A percentile compares a stretch with the other conserved stretches of the same genome.
Conservation (phyloP, 2,329 filamentous ascomycete species). For the Beauveria varroae region DNA sequence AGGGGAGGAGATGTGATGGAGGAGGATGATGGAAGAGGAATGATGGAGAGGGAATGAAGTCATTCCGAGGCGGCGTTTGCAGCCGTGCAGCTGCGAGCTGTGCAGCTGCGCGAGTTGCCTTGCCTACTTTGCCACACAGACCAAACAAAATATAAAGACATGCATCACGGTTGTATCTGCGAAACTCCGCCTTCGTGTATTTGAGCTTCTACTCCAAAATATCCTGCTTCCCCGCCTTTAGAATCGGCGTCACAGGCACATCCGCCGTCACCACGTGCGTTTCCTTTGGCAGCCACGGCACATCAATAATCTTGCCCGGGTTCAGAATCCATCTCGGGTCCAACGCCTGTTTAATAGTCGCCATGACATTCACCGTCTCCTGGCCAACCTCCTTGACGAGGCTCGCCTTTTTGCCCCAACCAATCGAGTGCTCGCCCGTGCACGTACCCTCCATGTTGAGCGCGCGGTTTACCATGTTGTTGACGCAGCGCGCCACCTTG, state of each 20-base stretch:
- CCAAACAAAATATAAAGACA: too few species aligned
- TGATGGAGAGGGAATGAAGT: background rate
- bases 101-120: background rate
- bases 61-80: background rate
- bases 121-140: background rate
- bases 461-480: conserved; percentile 85
- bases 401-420: conserved; percentile 77
- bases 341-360: conserved; percentile 69
- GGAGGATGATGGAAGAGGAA: background rate
- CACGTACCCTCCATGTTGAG: conserved; percentile 92
- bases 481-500: conserved; percentile 73
- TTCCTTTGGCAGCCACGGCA: conserved; percentile 31
- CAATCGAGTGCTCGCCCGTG: conserved; percentile 81
- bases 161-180: too few species aligned
- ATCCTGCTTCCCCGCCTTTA: background rate
- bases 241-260: conserved; percentile 19
- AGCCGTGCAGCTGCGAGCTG: background rate
- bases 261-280: conserved; percentile 12
- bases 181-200: too few species aligned
- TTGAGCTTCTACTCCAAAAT: background rate
- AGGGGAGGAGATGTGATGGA: too few species aligned
- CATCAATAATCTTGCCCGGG: conserved; percentile 83
- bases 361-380: conserved; percentile 79
- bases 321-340: conserved; percentile 89
- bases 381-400: conserved; percentile 71